Percentiles rank a stretch among this genome's conserved stretches.
Evolutionary conservation across 495 filamentous ascomycete genomes (phyloP).

Genomic region (Penicillium soppii): DNA sequence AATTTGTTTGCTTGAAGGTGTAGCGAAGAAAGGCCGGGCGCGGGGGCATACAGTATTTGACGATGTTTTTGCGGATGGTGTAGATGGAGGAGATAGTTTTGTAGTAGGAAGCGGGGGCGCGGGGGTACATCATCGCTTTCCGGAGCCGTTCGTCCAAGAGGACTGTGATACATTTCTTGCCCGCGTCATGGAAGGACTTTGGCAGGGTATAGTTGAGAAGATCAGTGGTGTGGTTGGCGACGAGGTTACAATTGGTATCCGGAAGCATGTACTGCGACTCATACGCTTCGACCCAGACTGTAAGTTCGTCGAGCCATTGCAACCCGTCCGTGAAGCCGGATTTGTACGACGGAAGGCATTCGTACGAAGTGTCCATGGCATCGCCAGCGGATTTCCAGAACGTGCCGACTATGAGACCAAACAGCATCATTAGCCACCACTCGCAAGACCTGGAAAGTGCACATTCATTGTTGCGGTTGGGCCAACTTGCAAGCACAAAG

Average conservation of each 20-base stretch:
- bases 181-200: background rate
- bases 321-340: constrained; percentile 49
- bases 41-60: too few relatives aligned
- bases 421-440: too few relatives aligned
- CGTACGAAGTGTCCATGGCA: constrained; percentile 20
- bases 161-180: background rate
- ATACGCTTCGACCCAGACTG: constrained; percentile 47
- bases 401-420: too few relatives aligned
- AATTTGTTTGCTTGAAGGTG: too few relatives aligned
- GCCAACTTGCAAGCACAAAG: constrained; percentile 20
- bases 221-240: constrained; percentile 16
- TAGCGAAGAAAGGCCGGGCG: too few relatives aligned
- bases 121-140: constrained; percentile 1
- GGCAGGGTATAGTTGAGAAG: background rate
- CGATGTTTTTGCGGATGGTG: too few relatives aligned
- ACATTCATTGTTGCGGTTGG: background rate
- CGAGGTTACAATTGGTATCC: constrained; percentile 1
- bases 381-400: constrained; percentile 43
- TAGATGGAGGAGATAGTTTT: background rate
- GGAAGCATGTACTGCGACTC: constrained; percentile 23
- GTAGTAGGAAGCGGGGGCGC: too few relatives aligned
- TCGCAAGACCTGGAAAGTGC: too few relatives aligned
- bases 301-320: constrained; percentile 51
- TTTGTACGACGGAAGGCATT: constrained; percentile 33
- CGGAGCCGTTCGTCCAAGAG: background rate